phyloP scores from a whole-genome alignment of 108 stramenopile species.

The Cylindrotheca closterium region DNA sequence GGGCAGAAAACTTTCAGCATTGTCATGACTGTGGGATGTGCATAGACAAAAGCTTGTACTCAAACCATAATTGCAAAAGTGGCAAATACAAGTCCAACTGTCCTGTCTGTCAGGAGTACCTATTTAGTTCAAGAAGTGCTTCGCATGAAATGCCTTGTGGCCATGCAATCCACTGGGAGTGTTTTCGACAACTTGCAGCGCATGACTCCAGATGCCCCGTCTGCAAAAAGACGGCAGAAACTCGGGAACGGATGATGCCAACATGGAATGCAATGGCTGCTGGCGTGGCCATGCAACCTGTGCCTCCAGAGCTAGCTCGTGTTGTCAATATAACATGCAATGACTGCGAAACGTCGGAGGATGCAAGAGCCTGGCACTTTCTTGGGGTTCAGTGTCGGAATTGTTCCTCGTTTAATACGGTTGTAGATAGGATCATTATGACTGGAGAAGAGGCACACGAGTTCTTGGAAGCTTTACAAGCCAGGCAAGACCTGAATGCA shows the following conservation, averaged over 20 bases:
- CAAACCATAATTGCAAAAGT: conserved; percentile 78
- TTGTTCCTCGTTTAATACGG: conserved; percentile 80
- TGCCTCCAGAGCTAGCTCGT: conserved; percentile 78
- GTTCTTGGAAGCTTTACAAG: conserved; percentile 55
- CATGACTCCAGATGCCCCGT: conserved; percentile 83
- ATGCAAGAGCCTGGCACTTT: conserved; percentile 80
- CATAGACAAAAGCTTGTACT: conserved; percentile 69
- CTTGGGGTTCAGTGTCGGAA: conserved; percentile 70
- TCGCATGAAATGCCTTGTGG: conserved; percentile 89
- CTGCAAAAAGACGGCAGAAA: conserved; percentile 90
- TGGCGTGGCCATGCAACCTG: conserved; percentile 76
- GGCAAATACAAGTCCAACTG: conserved; percentile 89
- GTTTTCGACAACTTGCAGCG: conserved; percentile 72
- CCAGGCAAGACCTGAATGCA: conserved; percentile 23
- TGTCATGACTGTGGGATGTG: conserved; percentile 91
- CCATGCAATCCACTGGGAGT: conserved; percentile 81
- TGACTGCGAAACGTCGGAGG: conserved; percentile 69
- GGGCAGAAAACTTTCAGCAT: conserved; percentile 81
- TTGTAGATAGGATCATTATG: conserved; percentile 70
- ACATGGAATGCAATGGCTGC: conserved; percentile 84
- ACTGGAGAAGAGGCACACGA: conserved; percentile 75
- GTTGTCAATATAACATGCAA: conserved; percentile 83
- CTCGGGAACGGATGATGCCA: conserved; percentile 80
- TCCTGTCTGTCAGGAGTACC: conserved; percentile 84
- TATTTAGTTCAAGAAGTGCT: conserved; percentile 70